Evolutionary conservation across 2,329 filamentous ascomycete species (phyloP).

Genomic region (Ceratocystis alfenasii): DNA sequence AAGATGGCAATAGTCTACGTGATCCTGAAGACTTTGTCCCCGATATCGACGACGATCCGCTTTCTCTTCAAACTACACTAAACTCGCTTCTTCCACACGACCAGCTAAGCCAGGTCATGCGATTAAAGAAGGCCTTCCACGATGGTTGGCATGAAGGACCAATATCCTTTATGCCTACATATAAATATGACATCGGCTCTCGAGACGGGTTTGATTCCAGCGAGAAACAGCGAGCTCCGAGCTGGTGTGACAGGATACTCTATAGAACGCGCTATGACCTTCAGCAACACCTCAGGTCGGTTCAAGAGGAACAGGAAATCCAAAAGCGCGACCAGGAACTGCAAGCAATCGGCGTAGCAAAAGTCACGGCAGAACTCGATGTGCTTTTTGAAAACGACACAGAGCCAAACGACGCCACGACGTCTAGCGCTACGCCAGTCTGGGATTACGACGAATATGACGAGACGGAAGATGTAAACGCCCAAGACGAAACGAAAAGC

Average conservation of each 20-base stretch:
- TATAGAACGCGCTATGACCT: slow-evolving; percentile 66
- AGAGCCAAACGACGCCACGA: slow-evolving; percentile 52
- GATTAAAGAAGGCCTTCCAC: slow-evolving; percentile 65
- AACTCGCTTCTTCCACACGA: slow-evolving; percentile 82
- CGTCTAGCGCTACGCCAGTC: slow-evolving; percentile 30
- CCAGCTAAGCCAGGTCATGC: slow-evolving; percentile 65
- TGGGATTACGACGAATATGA: slow-evolving; percentile 22
- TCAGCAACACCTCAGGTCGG: slow-evolving; percentile 50
- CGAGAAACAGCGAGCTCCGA: slow-evolving; percentile 83
- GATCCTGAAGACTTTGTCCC: slow-evolving; percentile 55
- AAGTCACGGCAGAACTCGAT: slow-evolving; percentile 62
- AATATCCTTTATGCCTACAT: slow-evolving; percentile 83
- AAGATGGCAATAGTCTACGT: slow-evolving; percentile 32
- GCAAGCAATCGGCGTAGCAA: slow-evolving; percentile 64
- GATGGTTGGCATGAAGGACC: slow-evolving; percentile 86
- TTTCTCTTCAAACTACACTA: slow-evolving; percentile 78
- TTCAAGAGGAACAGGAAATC: slow-evolving; percentile 53
- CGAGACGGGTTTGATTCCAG: slow-evolving; percentile 87
- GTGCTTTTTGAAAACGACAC: slow-evolving; percentile 87
- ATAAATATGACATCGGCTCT: slow-evolving; percentile 96
- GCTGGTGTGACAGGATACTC: slow-evolving; percentile 93
- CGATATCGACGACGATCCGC: slow-evolving; percentile 63
- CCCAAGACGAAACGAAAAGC: background rate
- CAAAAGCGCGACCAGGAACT: slow-evolving; percentile 67
- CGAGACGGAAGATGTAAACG: slow-evolving; percentile 14